Percentiles rank a stretch among this genome's conserved stretches.
phyloP scores from a whole-genome alignment of 1,284 basidiomycete genomes.

The Chiua sp. region DNA sequence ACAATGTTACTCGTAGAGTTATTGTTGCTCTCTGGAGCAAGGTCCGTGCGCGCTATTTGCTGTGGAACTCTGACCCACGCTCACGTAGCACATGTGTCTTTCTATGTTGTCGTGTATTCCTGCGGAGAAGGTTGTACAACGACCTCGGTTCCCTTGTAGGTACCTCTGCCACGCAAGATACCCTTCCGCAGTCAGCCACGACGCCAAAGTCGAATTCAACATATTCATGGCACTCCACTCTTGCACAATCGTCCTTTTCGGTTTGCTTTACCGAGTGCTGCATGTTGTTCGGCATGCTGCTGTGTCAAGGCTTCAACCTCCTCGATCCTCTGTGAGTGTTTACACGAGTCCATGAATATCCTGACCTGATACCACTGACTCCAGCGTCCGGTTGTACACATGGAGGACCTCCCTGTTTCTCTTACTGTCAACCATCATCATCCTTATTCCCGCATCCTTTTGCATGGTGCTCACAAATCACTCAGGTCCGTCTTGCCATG shows the following conservation, averaged over 20 bases:
- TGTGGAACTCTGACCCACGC: slow-evolving; percentile 2
- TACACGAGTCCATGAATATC: not conserved
- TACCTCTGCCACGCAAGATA: slow-evolving; percentile 40
- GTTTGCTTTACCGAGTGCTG: slow-evolving; percentile 72
- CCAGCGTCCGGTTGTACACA: slow-evolving; percentile 60
- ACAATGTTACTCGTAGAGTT: slow-evolving; percentile 20
- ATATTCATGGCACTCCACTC: slow-evolving; percentile 51
- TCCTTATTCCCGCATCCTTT: slow-evolving; percentile 64
- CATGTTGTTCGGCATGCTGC: slow-evolving; percentile 66
- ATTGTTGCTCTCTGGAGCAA: slow-evolving; percentile 24
- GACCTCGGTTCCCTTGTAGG: slow-evolving; percentile 49
- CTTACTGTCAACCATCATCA: slow-evolving; percentile 59
- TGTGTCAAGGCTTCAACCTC: slow-evolving; percentile 63
- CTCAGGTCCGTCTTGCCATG: slow-evolving; percentile 27
- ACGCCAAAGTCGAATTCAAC: slow-evolving; percentile 34
- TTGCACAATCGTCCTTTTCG: slow-evolving; percentile 64
- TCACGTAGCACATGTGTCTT: slow-evolving; percentile 50
- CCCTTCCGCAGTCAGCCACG: slow-evolving; percentile 49
- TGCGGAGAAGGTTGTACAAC: slow-evolving; percentile 59
- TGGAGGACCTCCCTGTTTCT: slow-evolving; percentile 67
- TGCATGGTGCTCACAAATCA: slow-evolving; percentile 61
- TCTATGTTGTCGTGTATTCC: slow-evolving; percentile 57
- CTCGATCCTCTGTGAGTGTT: slow-evolving; percentile 56
- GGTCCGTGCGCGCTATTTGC: slow-evolving; percentile 19
- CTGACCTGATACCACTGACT: slow-evolving; percentile 1